Evolutionary conservation across 257 asterid species (phyloP).

Genomic region (Solanum corneliomulleri): DNA sequence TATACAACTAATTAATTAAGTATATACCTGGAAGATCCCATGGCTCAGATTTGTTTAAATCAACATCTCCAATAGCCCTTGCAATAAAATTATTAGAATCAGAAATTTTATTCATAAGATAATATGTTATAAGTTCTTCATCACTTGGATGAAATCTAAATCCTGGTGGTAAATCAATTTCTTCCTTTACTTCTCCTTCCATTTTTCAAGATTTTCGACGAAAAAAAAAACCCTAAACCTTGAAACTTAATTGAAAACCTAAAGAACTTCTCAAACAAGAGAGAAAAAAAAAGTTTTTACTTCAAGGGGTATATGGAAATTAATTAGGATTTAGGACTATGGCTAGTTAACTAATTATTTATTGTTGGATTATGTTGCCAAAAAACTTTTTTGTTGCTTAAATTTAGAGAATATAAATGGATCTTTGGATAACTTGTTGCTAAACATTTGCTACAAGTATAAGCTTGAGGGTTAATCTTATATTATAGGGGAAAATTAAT

Average conservation of each 20-base stretch:
- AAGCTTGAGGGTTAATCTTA: background rate
- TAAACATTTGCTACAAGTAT: background rate
- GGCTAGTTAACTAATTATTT: background rate
- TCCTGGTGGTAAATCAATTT: slow-evolving; percentile 63
- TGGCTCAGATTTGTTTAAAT: slow-evolving; percentile 90
- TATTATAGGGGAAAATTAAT: background rate
- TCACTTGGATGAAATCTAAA: slow-evolving; percentile 84
- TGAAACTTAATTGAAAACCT: background rate
- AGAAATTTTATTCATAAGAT: slow-evolving; percentile 61
- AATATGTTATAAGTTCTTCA: slow-evolving; percentile 79
- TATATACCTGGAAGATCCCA: slow-evolving; percentile 88
- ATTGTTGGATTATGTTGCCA: background rate
- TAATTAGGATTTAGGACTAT: background rate
- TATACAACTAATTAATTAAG: background rate
- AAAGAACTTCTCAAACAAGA: background rate
- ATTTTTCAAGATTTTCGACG: slow-evolving; percentile 15
- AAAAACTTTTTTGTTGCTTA: slow-evolving; percentile 1
- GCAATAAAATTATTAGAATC: slow-evolving; percentile 55
- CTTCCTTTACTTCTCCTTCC: slow-evolving; percentile 52
- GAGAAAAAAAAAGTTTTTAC: background rate
- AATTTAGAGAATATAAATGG: slow-evolving; percentile 5
- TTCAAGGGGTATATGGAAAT: too few species aligned
- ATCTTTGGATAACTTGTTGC: background rate
- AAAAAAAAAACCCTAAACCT: slow-evolving; percentile 22
- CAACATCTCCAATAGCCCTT: slow-evolving; percentile 82